A percentile compares a stretch with the other conserved stretches of the same genome.
These are phyloP conservation scores for Aphanomyces euteiches DNA, from an alignment of 352 stramenopile species.

Conservation along the genomic window DNA sequence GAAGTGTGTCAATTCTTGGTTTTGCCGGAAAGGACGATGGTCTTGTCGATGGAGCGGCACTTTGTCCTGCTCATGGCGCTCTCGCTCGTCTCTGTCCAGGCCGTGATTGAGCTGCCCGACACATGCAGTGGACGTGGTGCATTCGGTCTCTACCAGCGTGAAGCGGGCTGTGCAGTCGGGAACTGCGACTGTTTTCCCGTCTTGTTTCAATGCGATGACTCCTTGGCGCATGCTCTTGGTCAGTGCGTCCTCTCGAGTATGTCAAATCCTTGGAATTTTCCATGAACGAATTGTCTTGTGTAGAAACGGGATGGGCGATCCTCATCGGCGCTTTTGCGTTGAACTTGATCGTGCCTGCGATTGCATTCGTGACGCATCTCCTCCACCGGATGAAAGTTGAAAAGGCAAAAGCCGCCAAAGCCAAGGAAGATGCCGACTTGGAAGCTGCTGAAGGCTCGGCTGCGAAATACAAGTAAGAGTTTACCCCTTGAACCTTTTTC, in stretches of 20 bases:
- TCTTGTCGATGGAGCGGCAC: no score
- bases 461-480: conserved; percentile 19
- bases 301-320: conserved; percentile 21
- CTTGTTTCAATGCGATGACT: conserved; percentile 16
- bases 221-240: conserved; percentile 8
- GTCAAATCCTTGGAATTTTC: not conserved
- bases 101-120: not conserved
- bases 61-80: not conserved
- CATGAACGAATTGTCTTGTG: not conserved
- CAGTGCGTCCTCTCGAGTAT: conserved; percentile 26
- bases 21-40: no score
- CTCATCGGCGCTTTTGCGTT: conserved; percentile 23
- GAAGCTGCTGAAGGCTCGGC: conserved; percentile 10
- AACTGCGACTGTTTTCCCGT: conserved; percentile 26
- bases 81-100: not conserved
- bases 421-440: conserved; percentile 13
- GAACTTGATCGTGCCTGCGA: conserved; percentile 28
- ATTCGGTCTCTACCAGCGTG: conserved; percentile 24
- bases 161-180: conserved; percentile 18
- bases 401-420: conserved; percentile 18
- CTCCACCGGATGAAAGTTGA: conserved; percentile 14
- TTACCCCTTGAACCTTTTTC: not conserved
- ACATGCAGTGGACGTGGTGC: conserved; percentile 25
- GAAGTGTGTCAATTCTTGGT: no score
- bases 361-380: conserved; percentile 14